These are phyloP conservation scores for Picea abies DNA, from an alignment of 83 land plant genomes.

Conservation along the genomic window DNA sequence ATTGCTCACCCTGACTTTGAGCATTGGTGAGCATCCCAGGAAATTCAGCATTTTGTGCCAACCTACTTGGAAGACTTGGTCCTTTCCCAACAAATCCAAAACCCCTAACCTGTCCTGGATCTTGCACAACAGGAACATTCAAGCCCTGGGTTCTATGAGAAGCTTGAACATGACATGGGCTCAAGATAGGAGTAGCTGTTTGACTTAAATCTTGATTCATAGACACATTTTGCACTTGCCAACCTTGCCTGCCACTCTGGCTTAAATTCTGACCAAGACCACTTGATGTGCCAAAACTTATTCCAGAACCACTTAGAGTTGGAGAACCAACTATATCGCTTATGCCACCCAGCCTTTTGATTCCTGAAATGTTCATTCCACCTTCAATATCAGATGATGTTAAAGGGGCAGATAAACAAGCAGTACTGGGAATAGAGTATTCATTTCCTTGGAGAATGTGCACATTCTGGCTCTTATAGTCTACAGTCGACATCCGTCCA, in stretches of 20 bases:
- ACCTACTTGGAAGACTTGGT: constrained; percentile 42
- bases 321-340: constrained; percentile 12
- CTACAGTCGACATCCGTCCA: constrained; percentile 30
- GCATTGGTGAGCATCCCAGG: constrained; percentile 5
- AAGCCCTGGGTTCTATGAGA: constrained; percentile 18
- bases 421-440: background rate
- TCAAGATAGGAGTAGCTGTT: constrained; percentile 14
- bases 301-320: background rate
- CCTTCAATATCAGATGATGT: constrained; percentile 6
- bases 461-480: constrained; percentile 19
- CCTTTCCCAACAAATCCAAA: constrained; percentile 50
- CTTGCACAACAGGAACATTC: constrained; percentile 11
- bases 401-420: constrained; percentile 1
- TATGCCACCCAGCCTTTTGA: constrained; percentile 16
- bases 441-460: constrained; percentile 10
- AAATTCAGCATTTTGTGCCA: constrained; percentile 47
- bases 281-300: constrained; percentile 13
- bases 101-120: constrained; percentile 31
- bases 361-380: constrained; percentile 17
- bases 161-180: constrained; percentile 18
- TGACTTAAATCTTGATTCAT: constrained; percentile 13
- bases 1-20: constrained; percentile 23
- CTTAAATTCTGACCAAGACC: background rate
- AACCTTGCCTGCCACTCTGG: constrained; percentile 14
- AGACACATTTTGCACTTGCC: constrained; percentile 23